Base-by-base conservation (phyloP, 345 rosid species). In the Streptanthus diversifolius region DNA sequence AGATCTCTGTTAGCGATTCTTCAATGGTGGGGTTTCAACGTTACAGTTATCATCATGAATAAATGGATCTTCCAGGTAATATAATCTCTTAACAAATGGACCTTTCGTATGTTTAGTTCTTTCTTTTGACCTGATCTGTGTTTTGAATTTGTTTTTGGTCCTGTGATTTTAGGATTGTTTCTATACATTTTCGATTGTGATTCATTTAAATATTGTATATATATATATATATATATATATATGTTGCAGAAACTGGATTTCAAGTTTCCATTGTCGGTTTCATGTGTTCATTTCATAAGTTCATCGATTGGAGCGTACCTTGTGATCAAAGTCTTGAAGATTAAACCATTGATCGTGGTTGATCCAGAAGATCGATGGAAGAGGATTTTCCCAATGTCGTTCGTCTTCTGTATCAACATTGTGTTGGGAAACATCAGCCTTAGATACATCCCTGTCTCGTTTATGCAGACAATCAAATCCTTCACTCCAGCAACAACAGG, bases 401-500 rank as follows among this genome's bases (percentile, higher is more conserved):
- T 91, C 36, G 97, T 95, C 18, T 95, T 95, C 68, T 95, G 99
- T 61, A 82, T 95, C 79, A 95, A 95, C 86, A 95, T 95, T 43
- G 99, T 95, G 65, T 53, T 95, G 74, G 99, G 99, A 59, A 95
- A 95, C 65, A 90, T 95, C 68, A 95, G 99, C 79, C 79, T 95
- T 33, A 93, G 98, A 4, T 95, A 91, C 77, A 95, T 95, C 45
- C 99, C 99, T 5, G 99, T 95, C 70, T 95, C 99, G 3, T 95
- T 95, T 79, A 95, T 95, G 99, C 99, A 95, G 83, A 95, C 99
- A 1, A 95, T 95, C 47, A 95, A 95, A 81, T 95, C 99, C 19
- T 95, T 95, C 73, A 95, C 99, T 63, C 99, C 99, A 30, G 98
- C 99, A 48, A 95, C 99, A 49, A 95, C 99, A 83, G 99, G 99